Base-by-base conservation (phyloP, 805 yeast species). In the Metschnikowia lunata region DNA sequence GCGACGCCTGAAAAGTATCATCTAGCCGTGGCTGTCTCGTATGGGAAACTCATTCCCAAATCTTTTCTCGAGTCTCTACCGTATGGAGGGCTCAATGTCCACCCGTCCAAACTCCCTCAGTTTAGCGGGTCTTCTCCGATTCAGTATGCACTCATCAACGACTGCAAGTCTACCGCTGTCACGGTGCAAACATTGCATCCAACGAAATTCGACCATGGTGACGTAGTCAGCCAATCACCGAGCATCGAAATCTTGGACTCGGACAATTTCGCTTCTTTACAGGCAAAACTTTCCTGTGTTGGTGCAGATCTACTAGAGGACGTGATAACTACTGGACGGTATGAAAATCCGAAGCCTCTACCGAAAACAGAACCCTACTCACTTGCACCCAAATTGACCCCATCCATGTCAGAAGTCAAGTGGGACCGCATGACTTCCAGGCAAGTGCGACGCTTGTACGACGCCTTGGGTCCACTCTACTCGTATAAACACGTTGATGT, bases 151-250 rank as follows among this genome's bases (percentile, higher is more conserved):
- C 62, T 93, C 10, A 60, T 90, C 55, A 78, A 85, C 47, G 72
- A 72, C 34, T 89, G 84, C 51, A 30, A 49, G 0, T 46, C 38
- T 13, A 84, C 97, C 0, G 99, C 98, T 0, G 95, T 88, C 13
- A 79, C 97, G 0, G 76, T 93, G 0, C 99, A 93, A 61, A 87
- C 96, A 0, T 64, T 93, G 23, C 96, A 93, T 58, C 97, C 97
- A 0, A 74, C 84, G 1, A 75, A 80, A 58, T 93, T 93, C 57
- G 99, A 93, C 55, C 71, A 68, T 30, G 99, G 99, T 1, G 68
- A 72, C 1, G 76, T 91, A 0, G 59, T 93, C 2, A 61, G 71
- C 13, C 95, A 85, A 50, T 72, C 85, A 1, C 57, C 57, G 2
- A 69, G 69, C 26, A 54, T 79, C 0, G 52, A 58, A 0, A 69